Evolutionary conservation across 169 alveolate species (phyloP), one percentile per base, ranked within the genome.

Genomic region (Eimeria necatrix): DNA sequence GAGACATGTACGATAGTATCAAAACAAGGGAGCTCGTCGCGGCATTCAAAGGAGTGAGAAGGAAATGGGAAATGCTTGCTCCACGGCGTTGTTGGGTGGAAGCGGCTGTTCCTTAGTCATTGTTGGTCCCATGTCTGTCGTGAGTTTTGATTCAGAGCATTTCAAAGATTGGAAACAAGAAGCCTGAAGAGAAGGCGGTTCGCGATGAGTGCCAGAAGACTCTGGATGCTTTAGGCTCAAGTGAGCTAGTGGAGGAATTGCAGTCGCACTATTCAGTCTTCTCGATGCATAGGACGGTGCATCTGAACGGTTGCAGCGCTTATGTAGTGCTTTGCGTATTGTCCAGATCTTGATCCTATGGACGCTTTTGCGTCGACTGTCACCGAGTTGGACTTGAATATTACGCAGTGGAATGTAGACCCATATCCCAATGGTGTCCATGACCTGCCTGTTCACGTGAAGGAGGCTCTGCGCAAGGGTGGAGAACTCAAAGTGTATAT

Each of bases 341-440:
- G 41, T 32, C 6, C 93, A 94, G 96, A 91, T 74, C 90, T 48
- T 16, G 96, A 94, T 53, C 95, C 96, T 14, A 87, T 94, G 91
- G 96, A 94, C 76, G 96, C 96, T 14, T 94, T 94, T 51, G 91
- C 94, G n/a, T 78, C 93, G 46, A 78, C 91, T 24, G 90, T 84
- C 41, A 88, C 95, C 12, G 94, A 88, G 51, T 48, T 90, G 22
- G 96, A 94, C 95, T 97, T 98, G 87, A 97, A 85, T 8, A 95
- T 98, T 51, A 97, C 98, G 49, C 98, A 97, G 86, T 98, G 98
- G 98, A 98, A 97, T 93, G 98, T 97, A 46, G 99, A 98, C 64
- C 99, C 99, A 14, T 98, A 98, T 84, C 98, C 99, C 32, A 97
- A 98, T 93, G 99, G 99, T 61, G 98, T 97, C 20, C 99, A 98